Evolutionary conservation across 495 filamentous ascomycete species (phyloP), one percentile per base, ranked within the genome.

Genomic region (Penicillium cataractarum): DNA sequence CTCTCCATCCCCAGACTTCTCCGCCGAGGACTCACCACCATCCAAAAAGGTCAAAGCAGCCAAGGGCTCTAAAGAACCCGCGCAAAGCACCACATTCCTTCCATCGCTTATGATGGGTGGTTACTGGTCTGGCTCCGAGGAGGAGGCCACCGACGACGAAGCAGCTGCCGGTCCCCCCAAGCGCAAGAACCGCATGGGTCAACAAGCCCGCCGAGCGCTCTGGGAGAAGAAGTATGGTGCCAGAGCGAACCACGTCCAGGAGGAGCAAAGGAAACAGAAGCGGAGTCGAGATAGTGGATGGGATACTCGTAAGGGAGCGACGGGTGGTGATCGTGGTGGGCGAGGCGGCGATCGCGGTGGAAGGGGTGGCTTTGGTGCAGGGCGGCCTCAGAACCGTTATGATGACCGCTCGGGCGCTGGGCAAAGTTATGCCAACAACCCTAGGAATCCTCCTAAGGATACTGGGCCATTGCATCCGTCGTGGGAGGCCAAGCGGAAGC

Each of bases 191-290:
- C 83, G 95, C 29, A 87, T 90, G 69, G 95, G 95, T 12, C 95
- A 99, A 73, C 88, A 89, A 57, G 94, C 91, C 8, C 86, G 95
- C 13, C 89, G 91, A 39, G 85, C 87, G 9, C 82, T 97, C 53
- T 93, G 89, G 89, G 94, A 97, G 80, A 94, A 96, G 80, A 97
- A 97, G 71, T 97, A 82, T 68, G 92, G 92, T 2, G 74, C 80
- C 2, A 80, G 83, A 35, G 92, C 92, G 15, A 92, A 92, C 40
- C 92, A 97, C 71, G 63, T 94, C 1, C 80, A 83, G 57, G 57
- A 74, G 13, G 62, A 77, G 53, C 40, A 70, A 46, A 55, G 65
- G 39, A 64, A 74, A 40, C 65, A 70, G 48, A 74, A 69, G 42
- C 57, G 58, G 15, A 67, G 63, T 48, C 68, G 80, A 53, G 80